phyloP scores from a whole-genome alignment of 805 yeast genomes.

The Sugiyamaella boreocaroliniensis region DNA sequence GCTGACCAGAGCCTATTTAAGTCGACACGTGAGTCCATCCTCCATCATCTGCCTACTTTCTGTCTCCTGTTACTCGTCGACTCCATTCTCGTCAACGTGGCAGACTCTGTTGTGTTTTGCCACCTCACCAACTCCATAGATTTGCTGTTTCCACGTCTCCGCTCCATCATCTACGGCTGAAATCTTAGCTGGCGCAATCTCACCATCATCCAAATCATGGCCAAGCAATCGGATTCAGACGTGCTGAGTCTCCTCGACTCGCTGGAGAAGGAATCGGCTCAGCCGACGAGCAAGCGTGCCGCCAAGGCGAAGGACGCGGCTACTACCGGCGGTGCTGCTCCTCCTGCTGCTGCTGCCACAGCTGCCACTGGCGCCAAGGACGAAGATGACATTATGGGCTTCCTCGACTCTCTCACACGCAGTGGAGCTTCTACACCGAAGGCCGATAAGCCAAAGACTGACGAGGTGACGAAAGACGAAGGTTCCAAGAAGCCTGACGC shows the following conservation, averaged over 20 bases:
- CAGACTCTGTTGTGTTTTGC: background rate
- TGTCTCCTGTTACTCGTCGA: background rate
- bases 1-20: too few relatives aligned
- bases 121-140: too few relatives aligned
- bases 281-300: conserved; percentile 14
- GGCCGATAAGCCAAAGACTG: conserved; percentile 6
- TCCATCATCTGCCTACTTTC: background rate
- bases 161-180: too few relatives aligned
- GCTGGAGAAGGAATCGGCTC: conserved; percentile 23
- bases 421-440: conserved; percentile 17
- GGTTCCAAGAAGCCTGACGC: conserved; percentile 6
- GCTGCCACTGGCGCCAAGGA: conserved; percentile 12
- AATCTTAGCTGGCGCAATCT: too few relatives aligned
- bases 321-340: conserved; percentile 1
- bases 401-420: conserved; percentile 35
- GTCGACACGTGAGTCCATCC: too few relatives aligned
- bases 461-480: conserved; percentile 11
- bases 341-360: background rate
- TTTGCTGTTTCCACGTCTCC: too few relatives aligned
- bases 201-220: background rate
- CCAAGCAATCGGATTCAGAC: conserved; percentile 19
- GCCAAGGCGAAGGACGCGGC: conserved; percentile 8
- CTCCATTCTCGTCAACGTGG: background rate
- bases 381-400: conserved; percentile 38
- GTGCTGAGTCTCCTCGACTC: conserved; percentile 37